Percentiles rank a stretch among this genome's conserved stretches.
These are phyloP conservation scores for Globisporangium splendens DNA, from an alignment of 352 stramenopile species.

Conservation along the genomic window DNA sequence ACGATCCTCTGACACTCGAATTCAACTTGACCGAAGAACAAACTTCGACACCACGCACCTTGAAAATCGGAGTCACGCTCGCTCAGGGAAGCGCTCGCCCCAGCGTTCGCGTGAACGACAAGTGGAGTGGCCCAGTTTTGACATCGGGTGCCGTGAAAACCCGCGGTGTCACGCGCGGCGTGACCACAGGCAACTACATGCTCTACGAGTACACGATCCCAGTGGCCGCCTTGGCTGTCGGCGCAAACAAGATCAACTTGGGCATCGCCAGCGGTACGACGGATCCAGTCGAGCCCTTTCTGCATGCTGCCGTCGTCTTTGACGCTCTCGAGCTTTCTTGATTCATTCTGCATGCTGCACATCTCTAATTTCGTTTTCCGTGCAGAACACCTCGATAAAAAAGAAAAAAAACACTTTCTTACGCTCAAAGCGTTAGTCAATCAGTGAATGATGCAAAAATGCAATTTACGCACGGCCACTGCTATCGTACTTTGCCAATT, in stretches of 20 bases:
- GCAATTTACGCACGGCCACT: no score
- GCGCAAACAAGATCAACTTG: conserved; percentile 33
- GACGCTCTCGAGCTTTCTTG: conserved; percentile 43
- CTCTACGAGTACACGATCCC: conserved; percentile 48
- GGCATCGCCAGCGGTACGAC: conserved; percentile 33
- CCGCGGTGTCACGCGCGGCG: conserved; percentile 44
- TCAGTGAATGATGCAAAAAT: no score
- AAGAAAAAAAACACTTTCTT: no score
- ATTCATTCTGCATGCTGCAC: no score
- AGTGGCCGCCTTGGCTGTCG: conserved; percentile 24
- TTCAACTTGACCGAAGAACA: conserved; percentile 27
- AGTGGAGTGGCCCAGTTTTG: conserved; percentile 29
- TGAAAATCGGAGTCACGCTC: conserved; percentile 40
- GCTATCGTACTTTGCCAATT: no score
- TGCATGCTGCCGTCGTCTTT: conserved; percentile 40
- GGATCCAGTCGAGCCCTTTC: conserved; percentile 34
- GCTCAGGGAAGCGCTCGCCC: conserved; percentile 27
- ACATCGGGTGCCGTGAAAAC: conserved; percentile 34
- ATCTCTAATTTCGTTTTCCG: no score
- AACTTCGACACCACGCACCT: conserved; percentile 17
- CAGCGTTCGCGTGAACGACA: conserved; percentile 33
- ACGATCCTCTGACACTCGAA: conserved; percentile 32
- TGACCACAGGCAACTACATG: conserved; percentile 46
- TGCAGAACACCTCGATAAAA: no score
- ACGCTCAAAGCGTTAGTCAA: no score